phyloP scores from a whole-genome alignment of 257 asterid genomes.

The Jacaranda mimosifolia region DNA sequence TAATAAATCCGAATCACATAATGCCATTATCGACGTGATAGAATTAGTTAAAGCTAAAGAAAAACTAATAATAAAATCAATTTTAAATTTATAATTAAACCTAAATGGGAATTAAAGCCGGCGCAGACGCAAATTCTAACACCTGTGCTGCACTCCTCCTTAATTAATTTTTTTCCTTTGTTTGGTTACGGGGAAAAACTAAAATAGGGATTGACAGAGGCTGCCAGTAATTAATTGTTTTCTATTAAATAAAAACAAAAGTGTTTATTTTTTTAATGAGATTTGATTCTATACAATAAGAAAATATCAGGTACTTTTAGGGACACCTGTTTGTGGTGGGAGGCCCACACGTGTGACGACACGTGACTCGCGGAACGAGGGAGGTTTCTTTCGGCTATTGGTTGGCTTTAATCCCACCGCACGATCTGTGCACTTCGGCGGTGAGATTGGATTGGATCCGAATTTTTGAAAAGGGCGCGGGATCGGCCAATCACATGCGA shows the following conservation, averaged over 20 bases:
- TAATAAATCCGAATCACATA: conserved; percentile 28
- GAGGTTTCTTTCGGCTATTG: not conserved
- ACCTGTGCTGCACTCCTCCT: conserved; percentile 35
- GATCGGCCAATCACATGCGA: conserved; percentile 36
- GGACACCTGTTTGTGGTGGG: conserved; percentile 30
- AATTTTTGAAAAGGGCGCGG: not conserved
- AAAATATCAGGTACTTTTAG: conserved; percentile 23
- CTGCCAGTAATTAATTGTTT: conserved; percentile 27
- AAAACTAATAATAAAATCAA: conserved; percentile 19
- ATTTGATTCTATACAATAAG: conserved; percentile 29
- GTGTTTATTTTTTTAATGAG: not conserved
- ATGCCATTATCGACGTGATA: conserved; percentile 36
- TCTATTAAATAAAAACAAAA: not conserved
- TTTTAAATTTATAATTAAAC: conserved; percentile 24
- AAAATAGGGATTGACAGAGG: conserved; percentile 23
- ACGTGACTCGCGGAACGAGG: conserved; percentile 27
- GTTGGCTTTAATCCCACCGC: not conserved
- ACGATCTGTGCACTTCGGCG: not conserved
- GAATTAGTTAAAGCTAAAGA: conserved; percentile 26
- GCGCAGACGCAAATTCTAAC: conserved; percentile 59
- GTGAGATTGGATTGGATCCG: conserved; percentile 31
- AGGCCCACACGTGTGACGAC: conserved; percentile 45
- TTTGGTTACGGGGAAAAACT: conserved; percentile 33
- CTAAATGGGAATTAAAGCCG: conserved; percentile 61
- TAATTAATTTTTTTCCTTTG: conserved; percentile 23